phyloP scores from a whole-genome alignment of 176 grass and related monocot species.

The Avena insularis region DNA sequence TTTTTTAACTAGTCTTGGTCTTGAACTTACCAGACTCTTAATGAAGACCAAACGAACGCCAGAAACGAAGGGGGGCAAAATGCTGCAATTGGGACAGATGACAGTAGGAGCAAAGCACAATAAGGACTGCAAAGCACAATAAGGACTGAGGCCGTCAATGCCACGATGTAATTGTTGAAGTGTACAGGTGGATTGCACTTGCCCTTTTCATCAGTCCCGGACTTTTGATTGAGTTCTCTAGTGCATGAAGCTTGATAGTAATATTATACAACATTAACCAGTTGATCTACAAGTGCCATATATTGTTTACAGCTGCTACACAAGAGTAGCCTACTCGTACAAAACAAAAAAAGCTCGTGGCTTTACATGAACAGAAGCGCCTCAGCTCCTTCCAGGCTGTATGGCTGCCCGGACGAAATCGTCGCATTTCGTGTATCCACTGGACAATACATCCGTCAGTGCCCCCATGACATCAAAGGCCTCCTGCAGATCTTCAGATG shows the following conservation, averaged over 20 bases:
- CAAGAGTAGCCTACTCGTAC: constrained; percentile 34
- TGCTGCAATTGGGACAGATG: no score
- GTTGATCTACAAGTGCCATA: constrained; percentile 23
- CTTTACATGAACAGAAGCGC: background rate
- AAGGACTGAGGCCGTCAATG: background rate
- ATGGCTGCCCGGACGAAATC: constrained; percentile 83
- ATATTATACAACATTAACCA: background rate
- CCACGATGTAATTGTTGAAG: background rate
- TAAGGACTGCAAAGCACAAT: background rate
- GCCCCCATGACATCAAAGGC: constrained; percentile 88
- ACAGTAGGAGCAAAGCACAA: background rate
- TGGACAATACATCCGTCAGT: constrained; percentile 66
- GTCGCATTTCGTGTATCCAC: constrained; percentile 61
- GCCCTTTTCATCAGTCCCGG: no score
- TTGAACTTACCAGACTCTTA: background rate
- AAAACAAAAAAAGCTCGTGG: constrained; percentile 34
- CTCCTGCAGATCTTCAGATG: constrained; percentile 81
- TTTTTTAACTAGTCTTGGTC: background rate
- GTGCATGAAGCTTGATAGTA: background rate
- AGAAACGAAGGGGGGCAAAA: background rate
- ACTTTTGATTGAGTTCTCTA: no score
- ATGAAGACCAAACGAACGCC: background rate
- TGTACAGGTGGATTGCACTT: no score
- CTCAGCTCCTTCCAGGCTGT: constrained; percentile 44
- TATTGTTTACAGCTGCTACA: constrained; percentile 37